Evolutionary conservation across 2,329 filamentous ascomycete genomes (phyloP), one percentile per base, ranked within the genome.

Genomic region (Grosmannia serpens): DNA sequence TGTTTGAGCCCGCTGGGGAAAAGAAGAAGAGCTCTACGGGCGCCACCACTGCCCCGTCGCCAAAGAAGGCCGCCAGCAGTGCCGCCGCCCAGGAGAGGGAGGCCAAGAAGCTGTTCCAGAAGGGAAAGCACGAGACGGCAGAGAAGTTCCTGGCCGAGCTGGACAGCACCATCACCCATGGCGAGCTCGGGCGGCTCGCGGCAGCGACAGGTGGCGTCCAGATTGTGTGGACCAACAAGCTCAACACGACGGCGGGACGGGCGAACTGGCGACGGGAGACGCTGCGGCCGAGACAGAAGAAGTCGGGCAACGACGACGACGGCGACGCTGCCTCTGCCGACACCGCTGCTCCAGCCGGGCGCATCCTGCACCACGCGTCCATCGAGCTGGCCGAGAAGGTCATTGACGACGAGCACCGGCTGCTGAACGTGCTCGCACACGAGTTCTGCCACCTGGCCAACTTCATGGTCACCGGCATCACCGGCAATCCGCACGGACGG

Each of bases 381-480:
- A 96, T 97, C 67, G 91, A 97, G 69, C 82, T 97, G 2, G 89
- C 91, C 0, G 84, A 89, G 58, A 95, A 95, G 69, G 86, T 96
- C 53, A 91, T 97, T 62, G 84, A 90, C 68, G 81, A 86, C 66
- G 83, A 88, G 64, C 72, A 87, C 59, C 83, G 89, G 3, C 79
- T 97, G 1, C 79, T 94, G 62, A 96, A 96, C 70, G 91, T 94
- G 0, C 74, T 97, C n/a, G 90, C 92, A 0, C 94, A 99, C 70
- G 94, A 99, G 67, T 97, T 94, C 74, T 97, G 94, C 70, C 94
- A 99, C 68, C 75, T 97, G 1, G 86, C 89, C 50, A 95, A 91
- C 66, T 96, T 92, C 70, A 95, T 97, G 84, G 76, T 97, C 62
- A 86, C 80, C 54, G 83, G 85, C 41, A 41, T 65, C 15, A 64